Conservation (phyloP, 306 rosid genomes). For the Lathyrus oleraceus region DNA sequence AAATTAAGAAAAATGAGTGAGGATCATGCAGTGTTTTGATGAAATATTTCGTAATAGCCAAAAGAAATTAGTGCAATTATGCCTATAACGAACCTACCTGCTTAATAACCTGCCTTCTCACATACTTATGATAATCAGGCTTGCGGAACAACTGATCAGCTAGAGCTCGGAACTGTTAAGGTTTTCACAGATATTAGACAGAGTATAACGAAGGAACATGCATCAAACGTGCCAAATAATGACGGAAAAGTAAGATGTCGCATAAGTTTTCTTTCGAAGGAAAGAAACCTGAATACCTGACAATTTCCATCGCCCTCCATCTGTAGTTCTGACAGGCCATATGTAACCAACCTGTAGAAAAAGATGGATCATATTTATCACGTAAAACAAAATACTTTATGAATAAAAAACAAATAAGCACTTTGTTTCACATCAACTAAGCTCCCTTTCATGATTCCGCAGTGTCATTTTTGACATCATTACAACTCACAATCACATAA, state of each 20-base stretch:
- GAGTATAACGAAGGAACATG: slow-evolving; percentile 22
- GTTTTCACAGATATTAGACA: slow-evolving; percentile 31
- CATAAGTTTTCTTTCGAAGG: not conserved
- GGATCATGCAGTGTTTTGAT: not conserved
- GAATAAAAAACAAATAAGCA: not conserved
- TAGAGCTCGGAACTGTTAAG: slow-evolving; percentile 88
- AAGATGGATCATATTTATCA: slow-evolving; percentile 22
- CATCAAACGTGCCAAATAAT: slow-evolving; percentile 14
- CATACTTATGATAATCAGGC: slow-evolving; percentile 91
- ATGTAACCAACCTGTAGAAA: slow-evolving; percentile 69
- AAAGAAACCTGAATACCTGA: slow-evolving; percentile 58
- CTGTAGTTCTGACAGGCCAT: slow-evolving; percentile 83
- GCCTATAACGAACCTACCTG: slow-evolving; percentile 60
- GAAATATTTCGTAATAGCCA: slow-evolving; percentile 26
- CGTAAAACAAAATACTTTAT: slow-evolving; percentile 25
- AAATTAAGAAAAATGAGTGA: not conserved
- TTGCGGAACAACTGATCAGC: slow-evolving; percentile 90
- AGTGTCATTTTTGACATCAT: not conserved
- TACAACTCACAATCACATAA: slow-evolving; percentile 7
- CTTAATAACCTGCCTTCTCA: slow-evolving; percentile 83
- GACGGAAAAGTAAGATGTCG: slow-evolving; percentile 18
- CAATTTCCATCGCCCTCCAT: slow-evolving; percentile 99
- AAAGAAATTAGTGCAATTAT: slow-evolving; percentile 19
- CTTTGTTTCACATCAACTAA: slow-evolving; percentile 8
- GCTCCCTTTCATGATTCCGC: slow-evolving; percentile 7